Percentiles rank a stretch among this genome's conserved stretches.
Evolutionary conservation across 805 yeast species (phyloP).

Genomic region (Pichia rugopelliculosa): DNA sequence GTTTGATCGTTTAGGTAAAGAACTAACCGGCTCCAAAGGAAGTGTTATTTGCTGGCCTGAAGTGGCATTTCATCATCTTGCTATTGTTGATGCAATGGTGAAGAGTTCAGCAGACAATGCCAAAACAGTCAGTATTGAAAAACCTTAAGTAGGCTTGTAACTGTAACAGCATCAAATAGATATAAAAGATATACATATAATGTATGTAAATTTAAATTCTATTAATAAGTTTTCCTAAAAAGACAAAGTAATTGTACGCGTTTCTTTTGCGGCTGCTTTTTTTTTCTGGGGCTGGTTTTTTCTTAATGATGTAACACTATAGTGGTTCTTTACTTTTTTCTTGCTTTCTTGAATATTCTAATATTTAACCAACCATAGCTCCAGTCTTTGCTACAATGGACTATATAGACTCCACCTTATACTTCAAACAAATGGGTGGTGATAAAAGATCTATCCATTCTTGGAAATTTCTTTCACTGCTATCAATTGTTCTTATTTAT

Average conservation of each 20-base stretch:
- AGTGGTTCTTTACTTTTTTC: neutral
- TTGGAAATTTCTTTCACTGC: conserved; percentile 7
- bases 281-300: neutral
- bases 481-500: conserved; percentile 7
- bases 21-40: conserved; percentile 20
- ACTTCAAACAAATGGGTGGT: neutral
- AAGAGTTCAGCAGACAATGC: conserved; percentile 54
- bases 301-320: no score
- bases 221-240: neutral
- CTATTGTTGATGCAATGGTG: conserved; percentile 79
- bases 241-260: neutral
- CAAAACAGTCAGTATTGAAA: conserved; percentile 25
- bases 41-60: conserved; percentile 45
- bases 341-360: neutral
- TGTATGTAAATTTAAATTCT: no score
- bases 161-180: no score
- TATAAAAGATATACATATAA: no score
- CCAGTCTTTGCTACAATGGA: neutral
- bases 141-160: neutral
- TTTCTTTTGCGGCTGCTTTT: neutral
- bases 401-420: neutral
- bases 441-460: neutral
- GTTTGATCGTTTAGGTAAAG: conserved; percentile 40
- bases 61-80: conserved; percentile 85
- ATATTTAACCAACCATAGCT: neutral